Percentiles rank a stretch among this genome's conserved stretches.
Conservation (phyloP, 2,329 filamentous ascomycete species). For the Aspergillus neoniger region DNA sequence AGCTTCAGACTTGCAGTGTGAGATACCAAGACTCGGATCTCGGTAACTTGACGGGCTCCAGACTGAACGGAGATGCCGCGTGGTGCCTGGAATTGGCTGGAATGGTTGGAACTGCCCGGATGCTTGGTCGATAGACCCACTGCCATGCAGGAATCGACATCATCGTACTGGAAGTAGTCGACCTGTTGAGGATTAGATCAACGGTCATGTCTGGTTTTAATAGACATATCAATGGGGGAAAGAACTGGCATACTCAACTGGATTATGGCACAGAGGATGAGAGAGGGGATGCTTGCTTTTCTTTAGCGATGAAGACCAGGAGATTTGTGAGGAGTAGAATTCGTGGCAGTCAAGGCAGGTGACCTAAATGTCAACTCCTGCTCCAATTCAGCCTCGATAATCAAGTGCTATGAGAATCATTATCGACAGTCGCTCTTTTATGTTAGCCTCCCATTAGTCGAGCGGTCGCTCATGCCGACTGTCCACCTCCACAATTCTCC, state of each 20-base stretch:
- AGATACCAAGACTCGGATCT: background rate
- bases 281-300: too few relatives aligned
- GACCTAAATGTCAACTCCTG: too few relatives aligned
- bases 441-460: conserved; percentile 1
- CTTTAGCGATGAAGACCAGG: too few relatives aligned
- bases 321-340: too few relatives aligned
- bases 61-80: background rate
- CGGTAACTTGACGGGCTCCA: background rate
- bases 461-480: background rate
- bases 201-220: background rate
- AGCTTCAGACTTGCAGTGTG: too few relatives aligned
- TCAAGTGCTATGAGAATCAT: background rate
- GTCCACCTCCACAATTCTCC: background rate
- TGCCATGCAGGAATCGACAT: background rate
- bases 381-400: background rate
- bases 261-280: too few relatives aligned
- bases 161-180: background rate
- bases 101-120: background rate
- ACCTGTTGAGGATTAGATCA: background rate
- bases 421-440: background rate
- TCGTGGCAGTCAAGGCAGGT: too few relatives aligned
- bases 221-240: background rate
- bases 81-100: background rate
- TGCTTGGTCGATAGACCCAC: background rate
- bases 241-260: too few relatives aligned